Conservation (phyloP, 202 grass and related monocot genomes). For the Saccharum hybrid region DNA sequence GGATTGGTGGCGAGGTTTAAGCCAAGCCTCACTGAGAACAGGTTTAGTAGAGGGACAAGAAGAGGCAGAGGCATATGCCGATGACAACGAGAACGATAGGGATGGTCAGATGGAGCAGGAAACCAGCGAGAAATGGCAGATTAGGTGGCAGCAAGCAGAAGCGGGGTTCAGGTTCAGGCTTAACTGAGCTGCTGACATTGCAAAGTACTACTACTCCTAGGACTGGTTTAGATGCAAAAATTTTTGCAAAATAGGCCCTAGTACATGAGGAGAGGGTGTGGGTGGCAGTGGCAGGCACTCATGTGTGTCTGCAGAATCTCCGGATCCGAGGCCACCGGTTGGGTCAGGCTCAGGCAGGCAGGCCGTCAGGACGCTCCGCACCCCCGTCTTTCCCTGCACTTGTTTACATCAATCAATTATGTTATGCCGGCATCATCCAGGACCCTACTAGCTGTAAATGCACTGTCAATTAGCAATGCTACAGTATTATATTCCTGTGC, state of each 20-base stretch:
- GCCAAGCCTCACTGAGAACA: conserved; percentile 44
- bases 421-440: conserved; percentile 4
- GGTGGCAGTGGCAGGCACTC: conserved; percentile 16
- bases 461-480: not conserved
- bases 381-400: conserved; percentile 36
- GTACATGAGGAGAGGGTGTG: too few species aligned
- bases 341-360: conserved; percentile 48
- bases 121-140: conserved; percentile 51
- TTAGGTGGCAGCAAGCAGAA: conserved; percentile 45
- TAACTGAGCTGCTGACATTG: conserved; percentile 32
- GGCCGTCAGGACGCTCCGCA: conserved; percentile 24
- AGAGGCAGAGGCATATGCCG: conserved; percentile 26
- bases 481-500: not conserved
- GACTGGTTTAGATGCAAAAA: too few species aligned
- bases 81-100: not conserved
- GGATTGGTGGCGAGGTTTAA: conserved; percentile 47
- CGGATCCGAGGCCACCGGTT: conserved; percentile 88
- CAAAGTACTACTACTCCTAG: conserved; percentile 16
- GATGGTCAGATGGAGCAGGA: conserved; percentile 29
- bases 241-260: too few species aligned
- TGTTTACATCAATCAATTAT: conserved; percentile 31
- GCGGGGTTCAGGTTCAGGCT: not conserved
- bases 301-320: conserved; percentile 82
- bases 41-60: conserved; percentile 42
- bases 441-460: not conserved